Conservation (phyloP, 257 asterid species). For the Solanum virginianum region DNA sequence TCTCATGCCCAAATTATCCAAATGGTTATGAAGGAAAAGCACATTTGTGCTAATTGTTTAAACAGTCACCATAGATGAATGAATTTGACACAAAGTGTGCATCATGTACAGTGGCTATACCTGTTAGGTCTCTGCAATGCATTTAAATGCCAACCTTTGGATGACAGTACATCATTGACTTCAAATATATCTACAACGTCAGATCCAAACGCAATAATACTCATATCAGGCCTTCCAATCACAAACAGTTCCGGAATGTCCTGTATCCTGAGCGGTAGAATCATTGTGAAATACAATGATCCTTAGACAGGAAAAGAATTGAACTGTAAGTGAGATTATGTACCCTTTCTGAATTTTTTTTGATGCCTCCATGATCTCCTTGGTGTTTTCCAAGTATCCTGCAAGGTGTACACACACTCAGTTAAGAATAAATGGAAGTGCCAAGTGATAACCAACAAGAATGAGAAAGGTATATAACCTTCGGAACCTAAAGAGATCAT, state of each 20-base stretch:
- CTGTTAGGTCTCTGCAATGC: constrained; percentile 97
- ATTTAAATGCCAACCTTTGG: constrained; percentile 96
- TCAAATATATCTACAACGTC: constrained; percentile 74
- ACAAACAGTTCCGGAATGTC: constrained; percentile 60
- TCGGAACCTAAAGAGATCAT: constrained; percentile 93
- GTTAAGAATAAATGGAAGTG: neutral
- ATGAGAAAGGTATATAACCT: constrained; percentile 28
- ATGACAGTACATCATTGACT: constrained; percentile 78
- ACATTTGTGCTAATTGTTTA: neutral
- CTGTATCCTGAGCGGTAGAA: constrained; percentile 32
- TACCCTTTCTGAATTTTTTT: constrained; percentile 87
- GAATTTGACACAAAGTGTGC: neutral
- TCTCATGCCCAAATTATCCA: neutral
- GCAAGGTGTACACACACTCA: neutral
- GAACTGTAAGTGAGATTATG: neutral
- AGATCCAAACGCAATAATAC: constrained; percentile 92
- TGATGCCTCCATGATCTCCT: constrained; percentile 88
- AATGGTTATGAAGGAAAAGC: neutral
- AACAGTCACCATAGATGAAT: neutral
- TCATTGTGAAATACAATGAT: neutral
- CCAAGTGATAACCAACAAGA: neutral
- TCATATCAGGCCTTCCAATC: constrained; percentile 95
- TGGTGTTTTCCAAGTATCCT: constrained; percentile 91
- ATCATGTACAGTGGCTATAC: constrained; percentile 15
- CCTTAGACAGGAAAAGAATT: neutral